Base-by-base conservation (phyloP, 225 moss, liverwort and hornwort genomes). In the Lunularia cruciata region DNA sequence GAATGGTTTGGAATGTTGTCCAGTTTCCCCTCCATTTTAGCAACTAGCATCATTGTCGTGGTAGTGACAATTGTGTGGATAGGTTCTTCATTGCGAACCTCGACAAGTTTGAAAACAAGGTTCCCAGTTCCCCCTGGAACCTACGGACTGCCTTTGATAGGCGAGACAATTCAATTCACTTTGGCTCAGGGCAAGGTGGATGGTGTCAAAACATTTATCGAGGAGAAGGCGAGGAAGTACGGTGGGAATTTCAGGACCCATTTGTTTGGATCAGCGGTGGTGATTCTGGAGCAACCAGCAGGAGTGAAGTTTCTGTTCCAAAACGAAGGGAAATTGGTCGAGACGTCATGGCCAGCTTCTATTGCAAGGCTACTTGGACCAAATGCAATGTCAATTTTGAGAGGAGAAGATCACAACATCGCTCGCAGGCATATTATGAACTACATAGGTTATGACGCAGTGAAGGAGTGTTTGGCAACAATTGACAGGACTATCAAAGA, bases 291-390 rank as follows among this genome's bases (percentile, higher is more conserved):
- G 0, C 71, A 32, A 18, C 80, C 83, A n/a, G 78, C 68, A 26
- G 78, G 80, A 27, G 80, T 76, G 71, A 85, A 85, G 53, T 80
- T 83, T 60, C 3, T 87, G 34, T 83, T 85, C 49, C 57, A 75
- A 2, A 85, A 87, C 20, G 85, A 87, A 51, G 80, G 78, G 37
- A 83, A 76, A 47, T 56, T 81, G 54, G 70, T 88, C 7, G 78
- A 78, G 30, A 81, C 27, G 35, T 25, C n/a, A 4, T 87, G 71
- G 80, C 87, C 83, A 4, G 0, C 45, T 1, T 6, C 73, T 4
- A 59, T 75, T 6, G 48, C 7, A 52, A 77, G 11, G 48, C 73
- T 83, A 9, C 35, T 87, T 4, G 87, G 87, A 56, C 57, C 64
- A 30, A 32, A 76, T 53, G 70, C 81, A 28, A 0, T 87, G 0